These are phyloP conservation scores for Ogataea thermomethanolica DNA, from an alignment of 805 yeast species.

Conservation along the genomic window DNA sequence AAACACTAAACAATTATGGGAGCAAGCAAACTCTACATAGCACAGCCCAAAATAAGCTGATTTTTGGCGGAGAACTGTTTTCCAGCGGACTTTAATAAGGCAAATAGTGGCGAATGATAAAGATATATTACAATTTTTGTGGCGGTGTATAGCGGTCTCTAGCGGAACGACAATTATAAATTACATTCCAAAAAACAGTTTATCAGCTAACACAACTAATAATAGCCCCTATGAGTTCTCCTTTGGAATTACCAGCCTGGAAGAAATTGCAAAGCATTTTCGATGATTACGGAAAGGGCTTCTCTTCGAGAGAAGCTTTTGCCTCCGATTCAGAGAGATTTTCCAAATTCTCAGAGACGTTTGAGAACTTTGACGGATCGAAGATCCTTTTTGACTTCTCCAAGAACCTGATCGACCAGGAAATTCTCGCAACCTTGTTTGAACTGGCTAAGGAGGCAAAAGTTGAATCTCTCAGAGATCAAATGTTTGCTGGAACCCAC, in stretches of 20 bases:
- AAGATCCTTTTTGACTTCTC: slow-evolving; percentile 92
- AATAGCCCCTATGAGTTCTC: slow-evolving; percentile 26
- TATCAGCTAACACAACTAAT: too few species aligned
- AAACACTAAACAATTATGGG: slow-evolving; percentile 43
- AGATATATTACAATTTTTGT: slow-evolving; percentile 1
- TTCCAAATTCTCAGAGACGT: slow-evolving; percentile 70
- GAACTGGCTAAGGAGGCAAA: slow-evolving; percentile 87
- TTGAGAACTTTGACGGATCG: slow-evolving; percentile 81
- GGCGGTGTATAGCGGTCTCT: slow-evolving; percentile 6
- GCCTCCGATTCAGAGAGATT: slow-evolving; percentile 70
- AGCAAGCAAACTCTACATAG: slow-evolving; percentile 13
- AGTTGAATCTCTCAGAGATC: slow-evolving; percentile 83
- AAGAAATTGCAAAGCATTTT: slow-evolving; percentile 66
- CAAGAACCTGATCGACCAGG: slow-evolving; percentile 88
- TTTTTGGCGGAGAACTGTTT: slow-evolving; percentile 13
- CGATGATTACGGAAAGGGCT: slow-evolving; percentile 63
- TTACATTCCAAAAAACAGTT: neutral
- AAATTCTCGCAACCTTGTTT: slow-evolving; percentile 62
- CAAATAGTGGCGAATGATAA: slow-evolving; percentile 1
- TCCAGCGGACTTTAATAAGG: slow-evolving; percentile 5
- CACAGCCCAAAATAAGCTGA: slow-evolving; percentile 6
- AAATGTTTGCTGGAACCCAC: slow-evolving; percentile 87
- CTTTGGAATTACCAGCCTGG: slow-evolving; percentile 77
- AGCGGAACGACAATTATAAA: neutral
- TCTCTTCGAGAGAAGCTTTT: slow-evolving; percentile 78